Percentiles rank a stretch among this genome's conserved stretches.
Evolutionary conservation across 441 rosid species (phyloP).

Genomic region (Euphorbia celastroides): DNA sequence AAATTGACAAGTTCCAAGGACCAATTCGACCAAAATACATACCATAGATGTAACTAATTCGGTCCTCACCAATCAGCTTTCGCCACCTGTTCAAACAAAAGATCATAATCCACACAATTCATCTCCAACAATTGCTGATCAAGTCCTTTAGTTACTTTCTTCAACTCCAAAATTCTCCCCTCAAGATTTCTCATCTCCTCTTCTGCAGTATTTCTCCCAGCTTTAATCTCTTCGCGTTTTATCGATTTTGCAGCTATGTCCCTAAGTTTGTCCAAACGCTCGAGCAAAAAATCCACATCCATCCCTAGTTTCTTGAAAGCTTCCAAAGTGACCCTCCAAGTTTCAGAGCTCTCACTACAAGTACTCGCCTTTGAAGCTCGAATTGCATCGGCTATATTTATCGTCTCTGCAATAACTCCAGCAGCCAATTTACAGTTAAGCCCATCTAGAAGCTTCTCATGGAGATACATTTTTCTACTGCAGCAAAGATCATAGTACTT

Average conservation of each 20-base stretch:
- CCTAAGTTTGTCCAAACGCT: neutral
- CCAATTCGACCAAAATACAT: neutral
- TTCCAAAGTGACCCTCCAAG: slow-evolving; percentile 10
- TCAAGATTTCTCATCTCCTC: slow-evolving; percentile 1
- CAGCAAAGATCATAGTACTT: slow-evolving; percentile 12
- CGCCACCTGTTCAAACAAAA: slow-evolving; percentile 5
- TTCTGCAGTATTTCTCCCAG: neutral
- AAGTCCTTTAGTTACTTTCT: neutral
- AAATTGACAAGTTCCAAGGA: neutral
- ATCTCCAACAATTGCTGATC: slow-evolving; percentile 1
- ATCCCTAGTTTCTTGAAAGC: slow-evolving; percentile 9
- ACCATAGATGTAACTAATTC: neutral
- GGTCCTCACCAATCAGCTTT: slow-evolving; percentile 8
- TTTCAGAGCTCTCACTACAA: neutral
- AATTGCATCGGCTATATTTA: slow-evolving; percentile 12
- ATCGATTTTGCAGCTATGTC: neutral
- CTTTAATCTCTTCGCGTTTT: neutral
- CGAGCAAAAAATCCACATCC: neutral
- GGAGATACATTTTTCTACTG: slow-evolving; percentile 8
- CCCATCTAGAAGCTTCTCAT: slow-evolving; percentile 7
- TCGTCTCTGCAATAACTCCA: slow-evolving; percentile 4
- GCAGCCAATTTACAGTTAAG: slow-evolving; percentile 6
- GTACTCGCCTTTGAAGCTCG: slow-evolving; percentile 10
- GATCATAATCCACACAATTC: neutral
- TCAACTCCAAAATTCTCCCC: neutral